phyloP scores from a whole-genome alignment of 306 rosid species.

The Hylodesmum podocarpum region DNA sequence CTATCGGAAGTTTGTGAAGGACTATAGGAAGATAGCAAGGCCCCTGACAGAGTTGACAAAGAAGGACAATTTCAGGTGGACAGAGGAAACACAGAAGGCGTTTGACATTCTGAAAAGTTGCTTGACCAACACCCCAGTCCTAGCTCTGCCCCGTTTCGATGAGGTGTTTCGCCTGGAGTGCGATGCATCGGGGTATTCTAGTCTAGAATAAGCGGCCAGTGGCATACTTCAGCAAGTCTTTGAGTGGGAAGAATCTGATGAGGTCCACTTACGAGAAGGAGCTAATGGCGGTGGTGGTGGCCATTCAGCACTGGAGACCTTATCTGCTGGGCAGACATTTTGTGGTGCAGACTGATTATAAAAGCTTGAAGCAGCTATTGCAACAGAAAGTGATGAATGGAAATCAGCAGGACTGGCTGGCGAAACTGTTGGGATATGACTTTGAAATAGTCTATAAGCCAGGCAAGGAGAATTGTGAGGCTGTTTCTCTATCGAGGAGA shows the following conservation, averaged over 20 bases:
- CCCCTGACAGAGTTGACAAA: neutral
- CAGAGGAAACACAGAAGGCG: accelerated
- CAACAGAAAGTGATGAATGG: accelerated
- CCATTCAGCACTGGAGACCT: neutral
- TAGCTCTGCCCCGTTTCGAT: neutral
- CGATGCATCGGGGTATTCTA: neutral
- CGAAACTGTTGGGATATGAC: neutral
- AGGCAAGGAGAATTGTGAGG: neutral
- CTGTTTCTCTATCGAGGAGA: neutral
- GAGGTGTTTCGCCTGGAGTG: neutral
- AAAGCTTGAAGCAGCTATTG: neutral
- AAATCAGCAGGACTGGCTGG: neutral
- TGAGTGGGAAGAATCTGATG: neutral
- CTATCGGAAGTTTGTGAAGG: neutral
- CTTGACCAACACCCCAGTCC: neutral
- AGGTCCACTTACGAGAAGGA: neutral
- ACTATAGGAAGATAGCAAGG: neutral
- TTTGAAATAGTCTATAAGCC: neutral
- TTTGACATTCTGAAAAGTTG: neutral
- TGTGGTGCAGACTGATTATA: neutral
- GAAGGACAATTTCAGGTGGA: neutral
- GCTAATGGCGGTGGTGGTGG: neutral
- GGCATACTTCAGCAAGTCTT: neutral
- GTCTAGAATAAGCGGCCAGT: neutral
- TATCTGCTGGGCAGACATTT: neutral